Evolutionary conservation across 805 yeast genomes (phyloP), one percentile per base, ranked within the genome.

Genomic region (Starmera pachycereana): DNA sequence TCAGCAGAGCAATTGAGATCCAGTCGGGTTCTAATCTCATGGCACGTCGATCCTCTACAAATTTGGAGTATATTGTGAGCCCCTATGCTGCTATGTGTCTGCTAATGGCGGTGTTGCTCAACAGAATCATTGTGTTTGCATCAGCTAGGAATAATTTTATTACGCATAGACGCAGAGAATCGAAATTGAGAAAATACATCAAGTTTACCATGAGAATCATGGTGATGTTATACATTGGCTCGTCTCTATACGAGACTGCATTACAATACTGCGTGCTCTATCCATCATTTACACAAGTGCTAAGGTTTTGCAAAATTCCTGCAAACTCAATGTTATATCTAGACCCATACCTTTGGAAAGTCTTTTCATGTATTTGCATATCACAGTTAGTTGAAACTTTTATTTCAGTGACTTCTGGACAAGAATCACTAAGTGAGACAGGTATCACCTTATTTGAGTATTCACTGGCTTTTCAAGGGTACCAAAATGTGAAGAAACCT

Each of bases 371-470:
- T 2, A 62, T 78, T 41, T 80, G 89, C 53, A 54, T 71, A 19
- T 75, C 77, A 49, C 78, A 78, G 51, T 76, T 78, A 39, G 56
- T 76, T 12, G 90, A 84, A 57, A 76, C 86, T 1, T 77, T 81
- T 49, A 63, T 76, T 9, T 66, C 81, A 3, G 74, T 72, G 25
- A 66, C 76, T 8, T 67, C 70, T 40, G 84, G 83, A 9, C 63
- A 63, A 34, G 57, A 62, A 22, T 82, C 86, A 8, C 66, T 69
- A 40, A 69, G 74, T 16, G 89, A 81, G 41, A 71, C 79, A 12
- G 86, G 86, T 0, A 63, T 82, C 46, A 78, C 92, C 0, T 60
- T 83, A 30, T 81, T 83, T 58, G 92, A 84, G 55, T 81, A 77
- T 50, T 80, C 90, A 4, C 56, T 81, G 12, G 84, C 86, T 11